A percentile compares a stretch with the other conserved stretches of the same genome.
Conservation (phyloP, 2,329 filamentous ascomycete genomes). For the Alternaria gansuensis region DNA sequence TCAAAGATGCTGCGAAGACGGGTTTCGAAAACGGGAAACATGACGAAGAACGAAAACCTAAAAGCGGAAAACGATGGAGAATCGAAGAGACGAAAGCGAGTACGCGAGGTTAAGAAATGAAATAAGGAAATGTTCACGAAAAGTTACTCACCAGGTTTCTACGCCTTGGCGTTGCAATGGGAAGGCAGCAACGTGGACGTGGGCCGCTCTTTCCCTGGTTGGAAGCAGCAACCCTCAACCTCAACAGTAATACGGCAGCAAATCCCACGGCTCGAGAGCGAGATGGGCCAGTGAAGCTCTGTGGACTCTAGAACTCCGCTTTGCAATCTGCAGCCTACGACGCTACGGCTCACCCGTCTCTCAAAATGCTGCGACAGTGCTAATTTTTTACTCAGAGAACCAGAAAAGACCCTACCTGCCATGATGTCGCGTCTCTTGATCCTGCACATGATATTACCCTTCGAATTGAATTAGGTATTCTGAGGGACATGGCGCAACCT, state of each 20-base stretch:
- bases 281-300: slow-evolving; percentile 8
- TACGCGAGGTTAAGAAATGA: no score
- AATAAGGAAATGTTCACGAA: no score
- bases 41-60: no score
- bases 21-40: no score
- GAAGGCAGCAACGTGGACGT: no score
- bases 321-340: not conserved
- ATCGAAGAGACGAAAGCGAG: no score
- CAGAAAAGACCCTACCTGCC: slow-evolving; percentile 50
- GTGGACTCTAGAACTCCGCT: slow-evolving; percentile 21
- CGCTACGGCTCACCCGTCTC: slow-evolving; percentile 6
- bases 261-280: slow-evolving; percentile 37
- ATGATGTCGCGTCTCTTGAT: slow-evolving; percentile 19
- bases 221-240: slow-evolving; percentile 58
- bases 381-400: slow-evolving; percentile 61
- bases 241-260: slow-evolving; percentile 45
- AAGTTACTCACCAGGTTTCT: no score
- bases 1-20: no score
- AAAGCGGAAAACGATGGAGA: no score
- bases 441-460: slow-evolving; percentile 29
- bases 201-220: slow-evolving; percentile 54
- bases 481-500: slow-evolving; percentile 4
- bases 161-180: no score
- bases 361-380: slow-evolving; percentile 57
- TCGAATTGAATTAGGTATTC: slow-evolving; percentile 22